Percentiles rank a stretch among this genome's conserved stretches.
Conservation (phyloP, 768 basidiomycete species). For the Agaricus sinodeliciosus region DNA sequence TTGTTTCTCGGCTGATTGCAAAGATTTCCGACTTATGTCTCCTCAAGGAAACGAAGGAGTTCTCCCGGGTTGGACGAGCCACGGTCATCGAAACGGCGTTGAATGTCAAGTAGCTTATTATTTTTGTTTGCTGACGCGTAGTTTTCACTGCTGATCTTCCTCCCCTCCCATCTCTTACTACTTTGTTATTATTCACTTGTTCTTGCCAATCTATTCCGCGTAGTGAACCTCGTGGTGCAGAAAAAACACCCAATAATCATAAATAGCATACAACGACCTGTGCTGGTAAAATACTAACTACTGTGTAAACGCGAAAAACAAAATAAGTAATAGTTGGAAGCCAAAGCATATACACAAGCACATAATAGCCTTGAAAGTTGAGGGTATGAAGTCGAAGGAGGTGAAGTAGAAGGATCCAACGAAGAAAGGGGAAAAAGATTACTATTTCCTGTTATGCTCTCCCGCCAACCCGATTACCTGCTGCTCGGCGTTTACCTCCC, state of each 20-base stretch:
- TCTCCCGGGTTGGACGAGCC: conserved; percentile 67
- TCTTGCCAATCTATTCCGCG: background rate
- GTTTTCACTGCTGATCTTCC: conserved; percentile 4
- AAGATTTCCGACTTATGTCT: background rate
- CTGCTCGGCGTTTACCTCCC: conserved; percentile 43
- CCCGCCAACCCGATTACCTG: conserved; percentile 22
- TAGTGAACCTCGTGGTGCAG: background rate
- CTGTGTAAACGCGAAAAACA: background rate
- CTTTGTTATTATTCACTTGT: background rate
- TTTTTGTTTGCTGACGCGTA: too few species aligned
- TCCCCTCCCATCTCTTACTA: background rate
- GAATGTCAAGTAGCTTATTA: conserved; percentile 16
- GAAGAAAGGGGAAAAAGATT: background rate
- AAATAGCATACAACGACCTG: conserved; percentile 1
- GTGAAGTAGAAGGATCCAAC: conserved; percentile 2
- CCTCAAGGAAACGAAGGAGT: conserved; percentile 59
- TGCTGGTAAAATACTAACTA: background rate
- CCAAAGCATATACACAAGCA: background rate
- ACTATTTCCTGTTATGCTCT: conserved; percentile 12
- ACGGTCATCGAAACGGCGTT: conserved; percentile 67
- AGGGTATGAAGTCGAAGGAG: background rate
- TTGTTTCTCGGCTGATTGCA: conserved; percentile 6
- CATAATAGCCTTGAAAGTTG: background rate
- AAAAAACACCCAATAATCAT: conserved; percentile 4
- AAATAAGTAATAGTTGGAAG: background rate